These are phyloP conservation scores for Phytopythium sindhum DNA, from an alignment of 352 stramenopile genomes.

Conservation along the genomic window DNA sequence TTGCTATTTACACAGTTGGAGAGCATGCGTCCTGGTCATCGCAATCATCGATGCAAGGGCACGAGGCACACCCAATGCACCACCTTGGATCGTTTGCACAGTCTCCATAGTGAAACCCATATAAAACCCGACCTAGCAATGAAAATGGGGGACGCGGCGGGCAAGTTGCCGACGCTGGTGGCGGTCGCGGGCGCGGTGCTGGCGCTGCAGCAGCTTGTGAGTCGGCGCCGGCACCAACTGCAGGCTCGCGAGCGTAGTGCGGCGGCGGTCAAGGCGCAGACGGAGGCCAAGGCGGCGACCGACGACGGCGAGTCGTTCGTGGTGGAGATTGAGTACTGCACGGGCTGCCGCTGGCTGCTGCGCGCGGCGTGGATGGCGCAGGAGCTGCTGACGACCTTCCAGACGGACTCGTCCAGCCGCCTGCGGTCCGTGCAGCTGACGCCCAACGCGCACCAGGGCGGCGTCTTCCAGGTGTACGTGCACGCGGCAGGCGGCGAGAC, in stretches of 20 bases:
- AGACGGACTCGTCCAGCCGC: conserved; percentile 50
- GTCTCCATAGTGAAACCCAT: background rate
- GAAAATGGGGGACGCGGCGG: conserved; percentile 12
- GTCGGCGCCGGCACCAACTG: conserved; percentile 11
- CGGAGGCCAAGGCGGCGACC: background rate
- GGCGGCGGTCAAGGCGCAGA: conserved; percentile 1
- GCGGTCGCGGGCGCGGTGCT: conserved; percentile 25
- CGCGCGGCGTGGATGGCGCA: conserved; percentile 87
- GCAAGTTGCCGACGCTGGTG: conserved; percentile 21
- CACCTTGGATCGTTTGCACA: background rate
- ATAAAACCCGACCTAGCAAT: background rate
- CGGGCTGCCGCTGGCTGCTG: conserved; percentile 88
- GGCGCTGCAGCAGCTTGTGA: conserved; percentile 43
- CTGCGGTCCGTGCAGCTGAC: conserved; percentile 63
- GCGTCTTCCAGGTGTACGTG: conserved; percentile 69
- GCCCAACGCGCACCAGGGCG: conserved; percentile 51
- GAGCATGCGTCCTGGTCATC: background rate
- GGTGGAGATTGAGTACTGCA: conserved; percentile 93
- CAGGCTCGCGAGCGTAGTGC: conserved; percentile 1
- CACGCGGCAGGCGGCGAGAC: conserved; percentile 38
- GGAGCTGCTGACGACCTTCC: conserved; percentile 92
- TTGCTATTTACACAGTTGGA: background rate
- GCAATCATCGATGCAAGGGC: too few relatives aligned
- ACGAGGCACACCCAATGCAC: background rate
- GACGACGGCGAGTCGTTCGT: conserved; percentile 34